Evolutionary conservation across 768 basidiomycete species (phyloP).

Genomic region (Suillus hirtellus): DNA sequence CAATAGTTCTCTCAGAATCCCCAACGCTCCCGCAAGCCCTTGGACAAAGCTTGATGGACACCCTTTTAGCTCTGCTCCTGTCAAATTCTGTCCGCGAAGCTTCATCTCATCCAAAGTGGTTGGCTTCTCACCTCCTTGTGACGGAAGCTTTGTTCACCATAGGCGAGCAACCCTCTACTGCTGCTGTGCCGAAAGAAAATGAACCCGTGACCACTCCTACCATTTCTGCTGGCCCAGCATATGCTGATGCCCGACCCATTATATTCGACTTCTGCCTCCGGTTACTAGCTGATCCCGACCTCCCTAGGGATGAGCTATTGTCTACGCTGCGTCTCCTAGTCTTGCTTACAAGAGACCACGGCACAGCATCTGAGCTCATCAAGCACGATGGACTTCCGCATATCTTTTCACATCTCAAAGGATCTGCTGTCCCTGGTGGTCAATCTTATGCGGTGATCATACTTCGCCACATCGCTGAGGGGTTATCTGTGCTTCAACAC

Average conservation of each 20-base stretch:
- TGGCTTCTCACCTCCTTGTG: conserved; percentile 82
- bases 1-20: conserved; percentile 77
- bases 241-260: conserved; percentile 57
- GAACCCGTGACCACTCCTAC: conserved; percentile 56
- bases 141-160: conserved; percentile 80
- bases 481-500: conserved; percentile 56
- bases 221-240: conserved; percentile 59
- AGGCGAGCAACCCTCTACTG: conserved; percentile 67
- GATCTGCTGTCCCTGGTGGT: conserved; percentile 58
- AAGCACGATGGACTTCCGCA: conserved; percentile 59
- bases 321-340: conserved; percentile 83
- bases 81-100: conserved; percentile 54
- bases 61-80: conserved; percentile 63
- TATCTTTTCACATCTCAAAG: conserved; percentile 69
- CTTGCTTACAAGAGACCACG: conserved; percentile 74
- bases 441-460: conserved; percentile 86
- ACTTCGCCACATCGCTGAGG: conserved; percentile 91
- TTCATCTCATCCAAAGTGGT: conserved; percentile 80
- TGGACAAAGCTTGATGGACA: conserved; percentile 64
- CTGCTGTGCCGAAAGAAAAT: conserved; percentile 68
- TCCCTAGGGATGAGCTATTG: conserved; percentile 80
- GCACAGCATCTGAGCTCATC: conserved; percentile 66
- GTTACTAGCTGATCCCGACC: conserved; percentile 60
- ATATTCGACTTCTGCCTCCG: conserved; percentile 79
- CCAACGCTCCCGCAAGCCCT: conserved; percentile 57